Conservation (phyloP, 805 yeast species). For the Candida taoyuanica region DNA sequence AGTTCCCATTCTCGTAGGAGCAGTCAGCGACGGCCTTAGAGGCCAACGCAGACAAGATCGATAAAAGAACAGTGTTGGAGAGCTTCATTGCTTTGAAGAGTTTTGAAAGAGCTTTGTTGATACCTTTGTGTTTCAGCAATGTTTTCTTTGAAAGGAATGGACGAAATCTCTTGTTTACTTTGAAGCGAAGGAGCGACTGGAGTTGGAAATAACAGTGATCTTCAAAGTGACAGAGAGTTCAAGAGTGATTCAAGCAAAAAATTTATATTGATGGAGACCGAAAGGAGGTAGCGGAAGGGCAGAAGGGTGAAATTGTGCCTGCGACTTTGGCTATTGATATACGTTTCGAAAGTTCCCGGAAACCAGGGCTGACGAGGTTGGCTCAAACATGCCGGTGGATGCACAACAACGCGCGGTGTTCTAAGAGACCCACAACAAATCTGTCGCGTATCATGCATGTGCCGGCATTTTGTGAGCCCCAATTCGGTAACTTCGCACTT, state of each 20-base stretch:
- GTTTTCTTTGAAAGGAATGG: constrained; percentile 15
- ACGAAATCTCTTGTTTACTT: constrained; percentile 12
- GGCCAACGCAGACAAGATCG: constrained; percentile 20
- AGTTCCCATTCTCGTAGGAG: constrained; percentile 60
- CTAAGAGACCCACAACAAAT: constrained; percentile 2
- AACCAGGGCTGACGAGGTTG: constrained; percentile 8
- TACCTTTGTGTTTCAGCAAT: constrained; percentile 7
- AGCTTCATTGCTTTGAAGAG: constrained; percentile 17
- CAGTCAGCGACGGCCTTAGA: constrained; percentile 33
- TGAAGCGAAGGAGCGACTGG: background rate
- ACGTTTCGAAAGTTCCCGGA: background rate
- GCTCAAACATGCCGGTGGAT: constrained; percentile 2
- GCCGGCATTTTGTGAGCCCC: constrained; percentile 1
- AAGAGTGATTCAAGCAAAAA: background rate
- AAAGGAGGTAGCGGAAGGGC: background rate
- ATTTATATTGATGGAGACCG: background rate
- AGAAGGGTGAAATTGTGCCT: constrained; percentile 5
- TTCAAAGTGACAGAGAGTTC: constrained; percentile 1
- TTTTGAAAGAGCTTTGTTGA: background rate
- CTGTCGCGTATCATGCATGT: background rate
- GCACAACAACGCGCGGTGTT: constrained; percentile 8
- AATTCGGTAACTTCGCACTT: background rate
- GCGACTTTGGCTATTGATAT: constrained; percentile 5
- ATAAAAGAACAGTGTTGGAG: constrained; percentile 21
- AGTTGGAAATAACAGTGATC: background rate